These are phyloP conservation scores for Pseudocercospora ulei DNA, from an alignment of 2,329 filamentous ascomycete species.

Conservation along the genomic window DNA sequence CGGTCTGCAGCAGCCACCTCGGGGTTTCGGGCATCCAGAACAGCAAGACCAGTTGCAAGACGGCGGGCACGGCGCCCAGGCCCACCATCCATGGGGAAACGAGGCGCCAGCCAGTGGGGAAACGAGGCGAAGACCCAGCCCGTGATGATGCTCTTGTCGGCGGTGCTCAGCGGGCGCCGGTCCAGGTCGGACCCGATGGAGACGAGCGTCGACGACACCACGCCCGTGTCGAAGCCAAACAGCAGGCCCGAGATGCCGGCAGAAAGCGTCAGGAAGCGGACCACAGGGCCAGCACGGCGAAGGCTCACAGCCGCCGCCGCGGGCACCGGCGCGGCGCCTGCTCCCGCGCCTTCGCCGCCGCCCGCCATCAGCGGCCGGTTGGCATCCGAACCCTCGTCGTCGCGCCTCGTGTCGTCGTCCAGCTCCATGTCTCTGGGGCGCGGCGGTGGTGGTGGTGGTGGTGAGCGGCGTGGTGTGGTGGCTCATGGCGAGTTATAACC, in stretches of 20 bases:
- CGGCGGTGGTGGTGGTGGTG: too few relatives aligned
- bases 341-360: not conserved
- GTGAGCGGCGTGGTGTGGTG: too few relatives aligned
- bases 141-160: slow-evolving; percentile 52
- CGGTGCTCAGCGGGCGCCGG: slow-evolving; percentile 39
- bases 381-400: slow-evolving; percentile 25
- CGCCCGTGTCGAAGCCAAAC: slow-evolving; percentile 56
- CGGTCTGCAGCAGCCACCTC: slow-evolving; percentile 69
- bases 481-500: too few relatives aligned
- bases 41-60: slow-evolving; percentile 59
- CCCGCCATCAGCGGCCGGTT: slow-evolving; percentile 24
- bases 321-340: too few relatives aligned
- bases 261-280: slow-evolving; percentile 49
- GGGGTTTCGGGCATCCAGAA: slow-evolving; percentile 76
- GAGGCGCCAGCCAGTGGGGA: slow-evolving; percentile 62
- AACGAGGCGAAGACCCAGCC: slow-evolving; percentile 62
- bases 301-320: not conserved
- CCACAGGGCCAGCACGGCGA: slow-evolving; percentile 31
- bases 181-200: slow-evolving; percentile 48
- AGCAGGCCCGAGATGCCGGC: slow-evolving; percentile 51
- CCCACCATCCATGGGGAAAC: slow-evolving; percentile 93
- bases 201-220: slow-evolving; percentile 52
- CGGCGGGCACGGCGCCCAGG: slow-evolving; percentile 66
- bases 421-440: slow-evolving; percentile 15
- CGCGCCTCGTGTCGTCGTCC: slow-evolving; percentile 14